Conservation (phyloP, 169 alveolate species). For the Plasmodium inui region DNA sequence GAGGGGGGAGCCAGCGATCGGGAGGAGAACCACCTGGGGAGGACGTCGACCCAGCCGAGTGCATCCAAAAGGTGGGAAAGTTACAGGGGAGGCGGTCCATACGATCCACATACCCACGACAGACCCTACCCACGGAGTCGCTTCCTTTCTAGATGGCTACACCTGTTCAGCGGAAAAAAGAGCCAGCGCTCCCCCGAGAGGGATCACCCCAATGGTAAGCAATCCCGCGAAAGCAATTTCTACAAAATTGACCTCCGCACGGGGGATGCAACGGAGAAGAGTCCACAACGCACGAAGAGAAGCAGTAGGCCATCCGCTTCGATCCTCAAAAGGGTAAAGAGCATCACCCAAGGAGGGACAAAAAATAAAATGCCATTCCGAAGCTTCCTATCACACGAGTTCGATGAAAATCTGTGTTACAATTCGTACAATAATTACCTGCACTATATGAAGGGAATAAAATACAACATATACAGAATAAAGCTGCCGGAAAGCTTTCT, state of each 20-base stretch:
- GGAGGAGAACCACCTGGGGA: neutral
- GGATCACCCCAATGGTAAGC: neutral
- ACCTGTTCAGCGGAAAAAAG: neutral
- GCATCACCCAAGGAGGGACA: neutral
- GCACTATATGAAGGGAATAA: conserved; percentile 67
- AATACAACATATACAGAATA: conserved; percentile 64
- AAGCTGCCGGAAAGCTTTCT: conserved; percentile 43
- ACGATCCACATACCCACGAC: neutral
- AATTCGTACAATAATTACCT: conserved; percentile 59
- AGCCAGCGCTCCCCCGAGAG: neutral
- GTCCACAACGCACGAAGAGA: neutral
- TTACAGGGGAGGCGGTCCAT: neutral
- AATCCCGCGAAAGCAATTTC: neutral
- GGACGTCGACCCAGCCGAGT: neutral
- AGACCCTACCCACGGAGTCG: neutral
- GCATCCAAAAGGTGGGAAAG: neutral
- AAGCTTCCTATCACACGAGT: conserved; percentile 5
- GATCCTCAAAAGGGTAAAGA: neutral
- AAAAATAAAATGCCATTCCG: neutral
- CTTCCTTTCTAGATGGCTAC: neutral
- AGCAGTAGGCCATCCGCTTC: neutral
- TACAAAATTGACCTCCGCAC: neutral
- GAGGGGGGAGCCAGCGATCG: neutral
- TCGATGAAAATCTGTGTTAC: conserved; percentile 1
- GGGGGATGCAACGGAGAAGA: neutral